Evolutionary conservation across 208 protist genomes (phyloP).

Genomic region (Zelonia costaricensis): DNA sequence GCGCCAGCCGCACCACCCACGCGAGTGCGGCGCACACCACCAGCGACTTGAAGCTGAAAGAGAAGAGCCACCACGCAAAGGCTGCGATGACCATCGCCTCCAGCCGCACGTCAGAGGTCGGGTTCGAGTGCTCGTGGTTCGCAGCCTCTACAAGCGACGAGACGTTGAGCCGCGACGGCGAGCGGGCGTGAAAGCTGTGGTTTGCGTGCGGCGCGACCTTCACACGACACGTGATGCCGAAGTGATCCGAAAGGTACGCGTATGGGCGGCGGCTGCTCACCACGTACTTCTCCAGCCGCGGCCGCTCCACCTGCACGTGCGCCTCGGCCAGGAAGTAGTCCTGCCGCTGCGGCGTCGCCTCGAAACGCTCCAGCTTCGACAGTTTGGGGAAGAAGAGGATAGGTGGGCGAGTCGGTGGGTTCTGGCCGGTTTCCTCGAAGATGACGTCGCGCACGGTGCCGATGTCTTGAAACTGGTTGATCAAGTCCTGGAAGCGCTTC

Average conservation of each 20-base stretch:
- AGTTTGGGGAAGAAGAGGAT: constrained; percentile 84
- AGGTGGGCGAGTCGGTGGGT: constrained; percentile 73
- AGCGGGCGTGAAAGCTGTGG: constrained; percentile 3
- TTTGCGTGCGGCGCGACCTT: constrained; percentile 16
- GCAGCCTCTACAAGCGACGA: constrained; percentile 61
- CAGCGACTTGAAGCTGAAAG: constrained; percentile 44
- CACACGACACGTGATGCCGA: constrained; percentile 62
- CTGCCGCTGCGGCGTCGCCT: constrained; percentile 70
- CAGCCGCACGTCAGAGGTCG: constrained; percentile 45
- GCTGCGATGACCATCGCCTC: constrained; percentile 40
- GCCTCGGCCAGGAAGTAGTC: constrained; percentile 86
- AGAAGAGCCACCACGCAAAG: constrained; percentile 39
- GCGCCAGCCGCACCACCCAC: constrained; percentile 39
- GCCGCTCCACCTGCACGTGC: constrained; percentile 27
- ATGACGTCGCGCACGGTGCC: constrained; percentile 67
- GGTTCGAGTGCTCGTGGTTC: constrained; percentile 74
- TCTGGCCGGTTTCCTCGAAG: constrained; percentile 45
- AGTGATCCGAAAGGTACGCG: constrained; percentile 90
- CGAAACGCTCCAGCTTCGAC: constrained; percentile 68
- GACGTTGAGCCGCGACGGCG: constrained; percentile 31
- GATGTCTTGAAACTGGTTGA: constrained; percentile 64
- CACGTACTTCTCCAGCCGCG: constrained; percentile 82
- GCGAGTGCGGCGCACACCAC: constrained; percentile 29
- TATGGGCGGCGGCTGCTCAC: constrained; percentile 75
- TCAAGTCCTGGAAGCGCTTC: constrained; percentile 55